Percentiles rank a stretch among this genome's conserved stretches.
phyloP scores from a whole-genome alignment of 73 alveolate genomes.

The Blepharisma japonicum region DNA sequence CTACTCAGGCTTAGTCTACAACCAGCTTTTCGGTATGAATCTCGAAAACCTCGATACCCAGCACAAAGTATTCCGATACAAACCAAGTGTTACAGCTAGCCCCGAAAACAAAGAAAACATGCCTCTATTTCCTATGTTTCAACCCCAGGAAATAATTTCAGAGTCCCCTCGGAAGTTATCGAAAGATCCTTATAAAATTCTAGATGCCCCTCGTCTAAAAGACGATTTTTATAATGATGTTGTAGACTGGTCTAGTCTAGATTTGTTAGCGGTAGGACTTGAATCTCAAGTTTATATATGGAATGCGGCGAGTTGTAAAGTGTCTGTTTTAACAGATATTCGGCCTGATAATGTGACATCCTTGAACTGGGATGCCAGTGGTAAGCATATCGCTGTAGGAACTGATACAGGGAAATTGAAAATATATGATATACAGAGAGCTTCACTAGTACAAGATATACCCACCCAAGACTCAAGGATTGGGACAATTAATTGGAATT shows the following conservation, averaged over 20 bases:
- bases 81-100: too few species aligned
- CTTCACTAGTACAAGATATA: slow-evolving; percentile 47
- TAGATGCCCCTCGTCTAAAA: slow-evolving; percentile 90
- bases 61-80: too few species aligned
- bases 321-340: slow-evolving; percentile 57
- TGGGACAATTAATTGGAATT: slow-evolving; percentile 88
- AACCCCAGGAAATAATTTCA: too few species aligned
- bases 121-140: too few species aligned
- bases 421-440: slow-evolving; percentile 72
- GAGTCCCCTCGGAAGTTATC: slow-evolving; percentile 62
- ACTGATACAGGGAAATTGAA: slow-evolving; percentile 71
- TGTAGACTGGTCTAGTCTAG: slow-evolving; percentile 84
- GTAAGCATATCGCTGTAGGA: slow-evolving; percentile 75
- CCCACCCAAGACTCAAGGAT: slow-evolving; percentile 75
- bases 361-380: slow-evolving; percentile 51
- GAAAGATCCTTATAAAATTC: slow-evolving; percentile 83
- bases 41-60: too few species aligned
- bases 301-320: slow-evolving; percentile 66
- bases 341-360: slow-evolving; percentile 63
- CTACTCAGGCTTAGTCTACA: too few species aligned
- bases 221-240: slow-evolving; percentile 93
- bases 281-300: slow-evolving; percentile 73
- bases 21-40: too few species aligned
- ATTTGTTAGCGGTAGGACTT: slow-evolving; percentile 84
- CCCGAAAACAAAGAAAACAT: too few species aligned